phyloP scores from a whole-genome alignment of 2,329 filamentous ascomycete species.

The Ceratocystis lukuohia region DNA sequence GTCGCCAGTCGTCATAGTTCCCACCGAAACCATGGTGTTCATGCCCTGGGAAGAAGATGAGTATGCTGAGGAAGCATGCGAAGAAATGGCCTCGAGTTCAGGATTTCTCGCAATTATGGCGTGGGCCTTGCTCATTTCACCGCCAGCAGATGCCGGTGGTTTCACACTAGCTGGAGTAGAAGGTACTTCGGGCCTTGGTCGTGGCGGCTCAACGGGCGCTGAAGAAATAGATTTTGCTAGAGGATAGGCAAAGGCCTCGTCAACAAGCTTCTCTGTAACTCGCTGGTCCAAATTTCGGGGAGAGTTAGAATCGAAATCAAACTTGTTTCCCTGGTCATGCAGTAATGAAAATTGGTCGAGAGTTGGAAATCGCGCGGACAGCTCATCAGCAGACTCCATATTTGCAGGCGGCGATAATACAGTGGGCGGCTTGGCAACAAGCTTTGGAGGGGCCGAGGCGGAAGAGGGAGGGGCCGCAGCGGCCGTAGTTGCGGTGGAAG shows the following conservation, averaged over 20 bases:
- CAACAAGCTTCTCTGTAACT: conserved; percentile 63
- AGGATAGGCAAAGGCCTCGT: conserved; percentile 61
- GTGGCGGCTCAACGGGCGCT: conserved; percentile 22
- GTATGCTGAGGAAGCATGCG: conserved; percentile 25
- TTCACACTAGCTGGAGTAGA: not conserved
- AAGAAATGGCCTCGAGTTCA: conserved; percentile 45
- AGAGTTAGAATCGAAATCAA: conserved; percentile 58
- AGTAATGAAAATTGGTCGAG: conserved; percentile 86
- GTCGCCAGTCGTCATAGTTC: conserved; percentile 57
- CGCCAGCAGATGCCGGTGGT: conserved; percentile 29
- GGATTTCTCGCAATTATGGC: conserved; percentile 51
- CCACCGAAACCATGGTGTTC: conserved; percentile 37
- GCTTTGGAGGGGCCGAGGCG: not conserved
- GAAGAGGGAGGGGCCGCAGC: not conserved
- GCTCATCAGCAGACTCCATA: conserved; percentile 51
- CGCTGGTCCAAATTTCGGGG: conserved; percentile 47
- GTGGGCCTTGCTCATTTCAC: conserved; percentile 46
- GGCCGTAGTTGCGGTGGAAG: conserved; percentile 17
- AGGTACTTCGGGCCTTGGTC: not conserved
- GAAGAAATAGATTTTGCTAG: conserved; percentile 20
- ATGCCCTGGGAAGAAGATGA: conserved; percentile 24
- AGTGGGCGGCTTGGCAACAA: conserved; percentile 1
- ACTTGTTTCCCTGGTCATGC: conserved; percentile 70
- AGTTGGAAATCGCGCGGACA: conserved; percentile 75
- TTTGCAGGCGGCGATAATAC: conserved; percentile 10